Evolutionary conservation across 345 rosid species (phyloP).

Genomic region (Bruguiera sexangula): DNA sequence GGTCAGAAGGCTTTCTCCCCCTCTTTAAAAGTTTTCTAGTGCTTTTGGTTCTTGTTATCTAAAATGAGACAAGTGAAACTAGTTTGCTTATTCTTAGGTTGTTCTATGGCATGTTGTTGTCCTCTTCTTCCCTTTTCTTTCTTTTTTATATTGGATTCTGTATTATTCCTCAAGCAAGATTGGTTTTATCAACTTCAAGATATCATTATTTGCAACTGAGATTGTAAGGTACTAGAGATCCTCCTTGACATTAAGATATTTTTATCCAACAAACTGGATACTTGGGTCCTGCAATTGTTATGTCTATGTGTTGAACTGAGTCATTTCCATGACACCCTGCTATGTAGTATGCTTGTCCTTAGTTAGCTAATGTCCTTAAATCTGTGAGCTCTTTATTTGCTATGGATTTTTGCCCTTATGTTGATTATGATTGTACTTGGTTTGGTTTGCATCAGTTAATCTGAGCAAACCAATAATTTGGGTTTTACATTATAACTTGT

Average conservation of each 20-base stretch:
- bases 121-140: neutral
- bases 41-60: neutral
- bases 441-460: neutral
- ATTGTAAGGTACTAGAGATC: neutral
- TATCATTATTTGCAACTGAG: neutral
- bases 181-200: neutral
- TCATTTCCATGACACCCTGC: neutral
- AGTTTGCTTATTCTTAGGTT: neutral
- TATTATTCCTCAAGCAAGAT: neutral
- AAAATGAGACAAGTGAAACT: neutral
- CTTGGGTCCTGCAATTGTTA: neutral
- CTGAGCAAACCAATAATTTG: too few species aligned
- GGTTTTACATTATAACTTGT: neutral
- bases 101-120: neutral
- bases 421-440: neutral
- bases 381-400: neutral
- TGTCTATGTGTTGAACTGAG: neutral
- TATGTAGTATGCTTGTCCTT: neutral
- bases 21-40: neutral
- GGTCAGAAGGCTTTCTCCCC: conserved; percentile 41
- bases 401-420: neutral
- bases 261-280: neutral
- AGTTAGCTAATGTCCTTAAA: neutral
- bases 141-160: neutral
- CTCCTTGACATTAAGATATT: neutral